Evolutionary conservation across 441 rosid species (phyloP), one percentile per base, ranked within the genome.

Genomic region (Flueggea neowawraea): DNA sequence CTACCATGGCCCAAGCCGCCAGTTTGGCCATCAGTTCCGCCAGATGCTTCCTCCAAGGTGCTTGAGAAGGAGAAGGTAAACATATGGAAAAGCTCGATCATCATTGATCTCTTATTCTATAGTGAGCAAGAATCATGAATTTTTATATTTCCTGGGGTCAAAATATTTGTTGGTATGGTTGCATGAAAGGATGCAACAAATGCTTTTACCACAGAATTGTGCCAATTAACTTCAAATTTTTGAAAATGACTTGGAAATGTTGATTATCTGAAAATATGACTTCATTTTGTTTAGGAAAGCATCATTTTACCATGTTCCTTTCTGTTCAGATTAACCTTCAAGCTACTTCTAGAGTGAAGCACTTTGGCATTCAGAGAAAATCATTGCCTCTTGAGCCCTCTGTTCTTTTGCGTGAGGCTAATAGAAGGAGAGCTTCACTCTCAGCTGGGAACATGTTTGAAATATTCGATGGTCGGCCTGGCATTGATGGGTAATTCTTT

Each of bases 1-100:
- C 88, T 95, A 55, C 91, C 97, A 66, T 90, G 98, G 99, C 98
- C 99, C 56, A 95, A 86, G 72, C 98, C 99, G 55, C 78, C 88
- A 44, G 83, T 92, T 75, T 95, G 99, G 98, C 98, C 99, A 58
- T 87, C 88, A 54, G 80, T 88, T 84, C 98, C 97, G 45, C 65
- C 75, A 56, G 93, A 88, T 80, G 90, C 92, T 74, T 82, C 97
- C 62, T 60, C 92, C 11, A 86, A 84, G 75, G 97, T 90, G 77
- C 86, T 90, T 83, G 88, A 52, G 58, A 95, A 95, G 85, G 99
- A 95, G 81, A 95, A 90, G 96, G 99, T 84, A 80, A 77, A 78
- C 74, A 69, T 69, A 22, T 22, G 28, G 28, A 22, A 22, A 22
- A 22, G 28, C 28, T 22, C 28, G 2, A 2, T 22, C 28, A 22